Conservation (phyloP, 2,329 filamentous ascomycete species). For the Plectosphaerella sp. region DNA sequence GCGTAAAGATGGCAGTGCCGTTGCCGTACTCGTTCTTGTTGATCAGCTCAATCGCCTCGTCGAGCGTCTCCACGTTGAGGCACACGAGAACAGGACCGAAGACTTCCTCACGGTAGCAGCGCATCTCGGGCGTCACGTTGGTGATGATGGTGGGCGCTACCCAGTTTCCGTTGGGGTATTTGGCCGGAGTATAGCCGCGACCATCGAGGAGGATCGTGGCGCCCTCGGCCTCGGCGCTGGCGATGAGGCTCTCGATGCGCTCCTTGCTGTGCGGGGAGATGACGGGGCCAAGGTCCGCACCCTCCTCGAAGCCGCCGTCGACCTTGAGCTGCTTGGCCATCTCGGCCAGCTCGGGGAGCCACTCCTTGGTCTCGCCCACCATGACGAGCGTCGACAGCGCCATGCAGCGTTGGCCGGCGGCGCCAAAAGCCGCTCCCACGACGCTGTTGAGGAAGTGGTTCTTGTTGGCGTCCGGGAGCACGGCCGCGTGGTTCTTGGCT, state of each 20-base stretch:
- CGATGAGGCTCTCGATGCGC: slow-evolving; percentile 72
- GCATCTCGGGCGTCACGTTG: slow-evolving; percentile 76
- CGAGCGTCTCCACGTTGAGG: slow-evolving; percentile 71
- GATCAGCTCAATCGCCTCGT: slow-evolving; percentile 77
- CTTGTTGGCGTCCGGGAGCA: slow-evolving; percentile 84
- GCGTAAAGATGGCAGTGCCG: slow-evolving; percentile 80
- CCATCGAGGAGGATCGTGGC: slow-evolving; percentile 81
- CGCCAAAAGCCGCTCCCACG: slow-evolving; percentile 78
- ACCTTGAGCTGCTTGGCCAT: slow-evolving; percentile 68
- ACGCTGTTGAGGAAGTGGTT: slow-evolving; percentile 85
- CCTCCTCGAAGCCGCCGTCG: slow-evolving; percentile 76
- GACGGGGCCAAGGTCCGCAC: slow-evolving; percentile 76
- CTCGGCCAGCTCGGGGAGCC: slow-evolving; percentile 74
- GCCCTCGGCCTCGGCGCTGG: slow-evolving; percentile 73
- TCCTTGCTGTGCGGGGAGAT: slow-evolving; percentile 76
- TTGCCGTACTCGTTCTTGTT: slow-evolving; percentile 86
- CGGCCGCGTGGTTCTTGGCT: slow-evolving; percentile 83
- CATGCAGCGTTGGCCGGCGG: slow-evolving; percentile 84
- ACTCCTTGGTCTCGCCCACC: slow-evolving; percentile 80
- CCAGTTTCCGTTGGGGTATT: slow-evolving; percentile 85
- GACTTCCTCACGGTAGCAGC: slow-evolving; percentile 81
- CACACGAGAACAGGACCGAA: slow-evolving; percentile 83
- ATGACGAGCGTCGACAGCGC: slow-evolving; percentile 78
- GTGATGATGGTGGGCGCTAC: slow-evolving; percentile 78
- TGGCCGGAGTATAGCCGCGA: slow-evolving; percentile 66